Percentiles rank a stretch among this genome's conserved stretches.
Evolutionary conservation across 495 filamentous ascomycete genomes (phyloP).

Genomic region (Pseudoneurospora amorphoporcata): DNA sequence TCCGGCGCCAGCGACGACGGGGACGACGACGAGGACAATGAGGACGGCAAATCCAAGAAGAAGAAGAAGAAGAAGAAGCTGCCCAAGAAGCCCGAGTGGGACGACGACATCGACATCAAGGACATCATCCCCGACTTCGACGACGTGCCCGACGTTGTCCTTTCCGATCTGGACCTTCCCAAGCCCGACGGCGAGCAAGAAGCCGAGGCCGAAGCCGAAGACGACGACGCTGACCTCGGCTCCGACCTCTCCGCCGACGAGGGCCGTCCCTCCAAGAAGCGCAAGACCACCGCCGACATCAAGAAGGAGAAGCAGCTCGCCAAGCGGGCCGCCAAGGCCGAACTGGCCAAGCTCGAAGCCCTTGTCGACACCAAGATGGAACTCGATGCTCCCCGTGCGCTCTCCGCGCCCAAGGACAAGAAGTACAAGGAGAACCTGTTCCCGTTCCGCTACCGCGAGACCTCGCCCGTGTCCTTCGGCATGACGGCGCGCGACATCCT

Average conservation of each 20-base stretch:
- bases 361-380: conserved; percentile 78
- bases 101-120: conserved; percentile 93
- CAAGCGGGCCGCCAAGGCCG: conserved; percentile 64
- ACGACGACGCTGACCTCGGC: conserved; percentile 17
- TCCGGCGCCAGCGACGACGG: conserved; percentile 28
- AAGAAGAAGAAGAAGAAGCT: conserved; percentile 39
- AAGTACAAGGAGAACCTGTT: conserved; percentile 6
- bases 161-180: conserved; percentile 44
- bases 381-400: conserved; percentile 50
- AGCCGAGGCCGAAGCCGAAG: conserved; percentile 25
- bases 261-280: conserved; percentile 37
- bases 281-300: conserved; percentile 54
- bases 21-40: conserved; percentile 23
- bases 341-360: conserved; percentile 73
- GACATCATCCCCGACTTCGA: conserved; percentile 85
- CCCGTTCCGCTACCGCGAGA: conserved; percentile 85
- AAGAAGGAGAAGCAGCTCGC: conserved; percentile 57
- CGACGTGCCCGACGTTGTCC: conserved; percentile 43
- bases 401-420: conserved; percentile 23
- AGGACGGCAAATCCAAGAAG: conserved; percentile 5
- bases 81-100: conserved; percentile 86
- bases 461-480: conserved; percentile 80
- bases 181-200: conserved; percentile 26
- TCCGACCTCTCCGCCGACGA: conserved; percentile 16
- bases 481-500: conserved; percentile 84